Conservation (phyloP, 441 rosid genomes). For the Syzygium syzygioides region DNA sequence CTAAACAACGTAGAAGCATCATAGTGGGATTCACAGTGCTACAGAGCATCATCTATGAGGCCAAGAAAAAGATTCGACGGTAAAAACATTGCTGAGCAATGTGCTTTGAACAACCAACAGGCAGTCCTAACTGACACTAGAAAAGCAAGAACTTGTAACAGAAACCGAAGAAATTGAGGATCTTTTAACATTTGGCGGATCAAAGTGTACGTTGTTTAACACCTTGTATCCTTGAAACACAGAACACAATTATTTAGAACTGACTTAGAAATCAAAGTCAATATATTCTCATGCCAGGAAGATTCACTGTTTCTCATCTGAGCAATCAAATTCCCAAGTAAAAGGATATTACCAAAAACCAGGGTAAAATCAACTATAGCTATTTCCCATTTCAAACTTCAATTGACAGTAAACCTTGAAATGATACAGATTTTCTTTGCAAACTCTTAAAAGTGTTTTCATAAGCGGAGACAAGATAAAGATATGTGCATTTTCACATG, state of each 20-base stretch:
- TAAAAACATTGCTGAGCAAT: not conserved
- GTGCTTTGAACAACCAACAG: not conserved
- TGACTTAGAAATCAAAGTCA: not conserved
- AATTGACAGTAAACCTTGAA: not conserved
- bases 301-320: not conserved
- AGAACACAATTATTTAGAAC: not conserved
- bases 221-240: not conserved
- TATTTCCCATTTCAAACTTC: not conserved
- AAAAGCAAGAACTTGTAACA: not conserved
- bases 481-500: not conserved
- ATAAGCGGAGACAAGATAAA: not conserved
- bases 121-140: not conserved
- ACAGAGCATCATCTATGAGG: not conserved
- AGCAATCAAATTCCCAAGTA: not conserved
- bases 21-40: not conserved
- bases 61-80: not conserved
- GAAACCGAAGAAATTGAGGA: not conserved
- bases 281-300: not conserved
- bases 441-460: not conserved
- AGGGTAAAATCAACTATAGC: not conserved
- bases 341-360: not conserved
- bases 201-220: not conserved
- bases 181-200: not conserved
- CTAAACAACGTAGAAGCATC: not conserved
- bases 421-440: not conserved